A percentile compares a stretch with the other conserved stretches of the same genome.
phyloP scores from a whole-genome alignment of 148 eudicot genomes.

The Amaranthus cruentus region DNA sequence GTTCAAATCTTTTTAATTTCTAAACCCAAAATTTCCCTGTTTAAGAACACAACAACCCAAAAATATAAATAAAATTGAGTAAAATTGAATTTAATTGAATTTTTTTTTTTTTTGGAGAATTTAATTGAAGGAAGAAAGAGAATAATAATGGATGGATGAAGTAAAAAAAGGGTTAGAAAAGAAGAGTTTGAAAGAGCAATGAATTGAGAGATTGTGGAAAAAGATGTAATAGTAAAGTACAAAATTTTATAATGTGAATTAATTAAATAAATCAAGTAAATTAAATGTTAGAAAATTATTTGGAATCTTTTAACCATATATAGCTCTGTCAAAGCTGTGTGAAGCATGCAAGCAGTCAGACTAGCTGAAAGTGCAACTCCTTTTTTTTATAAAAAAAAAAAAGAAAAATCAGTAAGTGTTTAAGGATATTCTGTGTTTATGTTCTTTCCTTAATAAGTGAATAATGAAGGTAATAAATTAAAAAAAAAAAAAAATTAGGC shows the following conservation, averaged over 20 bases:
- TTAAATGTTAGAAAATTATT: slow-evolving; percentile 6
- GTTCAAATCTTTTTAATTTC: slow-evolving; percentile 10
- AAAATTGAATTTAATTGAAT: not conserved
- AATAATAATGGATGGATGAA: slow-evolving; percentile 7
- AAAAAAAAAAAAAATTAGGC: not conserved
- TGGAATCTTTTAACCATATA: slow-evolving; percentile 20
- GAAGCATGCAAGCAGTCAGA: slow-evolving; percentile 28
- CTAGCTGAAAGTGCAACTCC: slow-evolving; percentile 19
- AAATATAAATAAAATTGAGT: not conserved
- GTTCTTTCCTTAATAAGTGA: not conserved
- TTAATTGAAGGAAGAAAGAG: slow-evolving; percentile 16
- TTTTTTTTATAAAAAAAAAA: not conserved
- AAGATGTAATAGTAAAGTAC: not conserved
- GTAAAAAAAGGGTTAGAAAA: not conserved
- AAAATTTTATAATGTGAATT: not conserved
- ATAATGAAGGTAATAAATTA: not conserved
- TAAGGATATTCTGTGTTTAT: not conserved
- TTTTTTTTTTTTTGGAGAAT: not conserved
- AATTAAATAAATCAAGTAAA: slow-evolving; percentile 1
- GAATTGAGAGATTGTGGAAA: not conserved
- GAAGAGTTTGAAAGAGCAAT: slow-evolving; percentile 4
- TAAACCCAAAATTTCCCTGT: slow-evolving; percentile 17
- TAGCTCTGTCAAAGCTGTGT: slow-evolving; percentile 25
- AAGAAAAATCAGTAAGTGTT: no score
- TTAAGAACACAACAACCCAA: slow-evolving; percentile 14